Evolutionary conservation across 1,139 yeast genomes (phyloP), one percentile per base, ranked within the genome.

Genomic region (Sugiyamaella pinicola): DNA sequence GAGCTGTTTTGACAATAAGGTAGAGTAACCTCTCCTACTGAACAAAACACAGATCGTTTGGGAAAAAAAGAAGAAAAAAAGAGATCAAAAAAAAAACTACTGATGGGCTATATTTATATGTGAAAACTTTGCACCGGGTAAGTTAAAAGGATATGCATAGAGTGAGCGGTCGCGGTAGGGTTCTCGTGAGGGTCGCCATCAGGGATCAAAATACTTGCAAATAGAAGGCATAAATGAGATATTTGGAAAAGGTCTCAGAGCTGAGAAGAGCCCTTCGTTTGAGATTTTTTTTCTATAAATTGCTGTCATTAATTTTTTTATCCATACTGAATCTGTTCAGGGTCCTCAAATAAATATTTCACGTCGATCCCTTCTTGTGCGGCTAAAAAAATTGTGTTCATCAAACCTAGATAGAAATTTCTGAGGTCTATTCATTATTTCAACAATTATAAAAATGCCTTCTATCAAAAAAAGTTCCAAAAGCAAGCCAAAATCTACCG

Each of bases 401-500:
- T n/a, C n/a, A n/a, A n/a, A n/a, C n/a, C n/a, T n/a, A 15, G 17
- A 9, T 26, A n/a, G 44, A 40, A 40, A 40, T 40, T 24, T 40
- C 44, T 13, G 22, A 15, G n/a, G n/a, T n/a, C n/a, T n/a, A n/a
- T n/a, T n/a, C n/a, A n/a, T n/a, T n/a, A n/a, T n/a, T n/a, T n/a
- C n/a, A 26, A 26, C 10, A 4, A 10, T 26, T 55, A 65, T 74
- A 43, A 37, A n/a, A 24, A 50, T 50, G 53, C 49, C 49, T 13
- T 29, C 49, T 13, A 22, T 40, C 12, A 48, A 44, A 37, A 41
- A 33, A 31, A 39, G 12, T 2, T 71, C 70, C 34, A 69, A 79
- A 1, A 86, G 89, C n/a, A 52, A 26, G n/a, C 15, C 45, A 5
- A 21, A 43, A 7, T 37, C 49, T 17, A 31, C 17, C 29, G 44